Evolutionary conservation across 176 grass and related monocot species (phyloP).

Genomic region (Cenchrus purpureus): DNA sequence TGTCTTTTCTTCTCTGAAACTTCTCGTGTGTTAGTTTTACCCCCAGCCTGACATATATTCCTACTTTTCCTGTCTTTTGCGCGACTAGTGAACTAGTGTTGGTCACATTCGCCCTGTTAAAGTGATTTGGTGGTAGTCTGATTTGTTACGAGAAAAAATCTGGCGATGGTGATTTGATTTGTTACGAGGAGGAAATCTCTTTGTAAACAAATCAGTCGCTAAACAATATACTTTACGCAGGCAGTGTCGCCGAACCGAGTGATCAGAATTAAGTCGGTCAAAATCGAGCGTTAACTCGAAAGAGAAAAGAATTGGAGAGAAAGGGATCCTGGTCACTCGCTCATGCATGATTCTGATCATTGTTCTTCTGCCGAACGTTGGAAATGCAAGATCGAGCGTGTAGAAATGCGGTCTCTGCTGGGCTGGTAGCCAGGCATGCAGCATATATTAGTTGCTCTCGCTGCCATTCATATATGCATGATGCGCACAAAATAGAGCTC

Average conservation of each 20-base stretch:
- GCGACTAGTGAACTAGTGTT: neutral
- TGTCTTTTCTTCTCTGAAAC: neutral
- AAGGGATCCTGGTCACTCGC: neutral
- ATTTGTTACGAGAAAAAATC: no score
- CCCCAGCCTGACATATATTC: constrained; percentile 49
- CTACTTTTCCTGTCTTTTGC: constrained; percentile 39
- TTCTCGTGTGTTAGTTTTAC: neutral
- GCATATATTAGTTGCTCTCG: neutral
- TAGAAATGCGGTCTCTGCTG: neutral
- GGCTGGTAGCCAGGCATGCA: neutral
- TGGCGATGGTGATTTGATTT: no score
- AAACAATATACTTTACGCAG: neutral
- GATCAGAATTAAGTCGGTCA: neutral
- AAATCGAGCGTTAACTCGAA: no score
- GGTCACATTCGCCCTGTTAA: neutral
- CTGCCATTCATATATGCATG: no score
- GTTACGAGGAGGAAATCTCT: no score
- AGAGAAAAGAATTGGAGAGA: no score
- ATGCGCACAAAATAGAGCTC: no score
- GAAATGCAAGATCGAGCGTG: neutral
- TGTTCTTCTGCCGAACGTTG: constrained; percentile 4
- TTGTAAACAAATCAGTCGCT: neutral
- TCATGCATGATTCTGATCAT: constrained; percentile 7
- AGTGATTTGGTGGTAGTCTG: no score
- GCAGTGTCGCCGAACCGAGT: neutral